Evolutionary conservation across 2,329 filamentous ascomycete genomes (phyloP).

Genomic region (Talaromyces sp.): DNA sequence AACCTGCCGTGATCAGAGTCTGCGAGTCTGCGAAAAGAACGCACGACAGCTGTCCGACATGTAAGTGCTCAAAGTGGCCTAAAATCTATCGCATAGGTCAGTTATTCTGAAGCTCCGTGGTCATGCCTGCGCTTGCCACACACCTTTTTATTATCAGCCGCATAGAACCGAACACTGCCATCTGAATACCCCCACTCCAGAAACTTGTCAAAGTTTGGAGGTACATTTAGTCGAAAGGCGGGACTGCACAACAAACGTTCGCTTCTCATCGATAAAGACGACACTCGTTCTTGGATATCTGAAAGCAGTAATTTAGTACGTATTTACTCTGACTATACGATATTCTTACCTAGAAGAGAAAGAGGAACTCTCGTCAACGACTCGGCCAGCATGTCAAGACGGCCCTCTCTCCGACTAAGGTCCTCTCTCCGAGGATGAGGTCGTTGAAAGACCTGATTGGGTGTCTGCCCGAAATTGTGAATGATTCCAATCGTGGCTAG

Average conservation of each 20-base stretch:
- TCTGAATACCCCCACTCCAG: slow-evolving; percentile 96
- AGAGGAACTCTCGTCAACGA: slow-evolving; percentile 74
- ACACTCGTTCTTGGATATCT: slow-evolving; percentile 73
- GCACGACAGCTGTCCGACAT: slow-evolving; percentile 82
- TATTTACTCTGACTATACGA: background rate
- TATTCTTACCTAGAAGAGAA: slow-evolving; percentile 62
- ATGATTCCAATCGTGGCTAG: slow-evolving; percentile 92
- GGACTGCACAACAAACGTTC: slow-evolving; percentile 81
- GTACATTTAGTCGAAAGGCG: slow-evolving; percentile 80
- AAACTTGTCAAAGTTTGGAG: slow-evolving; percentile 82
- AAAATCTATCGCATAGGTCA: slow-evolving; percentile 50
- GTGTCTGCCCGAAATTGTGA: slow-evolving; percentile 97
- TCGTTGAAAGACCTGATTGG: slow-evolving; percentile 85
- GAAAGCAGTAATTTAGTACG: slow-evolving; percentile 13
- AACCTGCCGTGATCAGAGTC: slow-evolving; percentile 85
- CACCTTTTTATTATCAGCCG: slow-evolving; percentile 74
- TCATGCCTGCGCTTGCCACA: slow-evolving; percentile 4
- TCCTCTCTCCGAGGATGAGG: slow-evolving; percentile 76
- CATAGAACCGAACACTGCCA: slow-evolving; percentile 86
- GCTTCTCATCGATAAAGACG: slow-evolving; percentile 72
- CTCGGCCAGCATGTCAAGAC: slow-evolving; percentile 75
- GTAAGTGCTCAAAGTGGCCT: slow-evolving; percentile 88
- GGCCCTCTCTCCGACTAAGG: slow-evolving; percentile 59
- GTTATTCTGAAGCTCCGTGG: background rate
- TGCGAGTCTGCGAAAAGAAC: slow-evolving; percentile 84